Conservation (phyloP, 208 protist genomes). For the Leishmania aethiopica region DNA sequence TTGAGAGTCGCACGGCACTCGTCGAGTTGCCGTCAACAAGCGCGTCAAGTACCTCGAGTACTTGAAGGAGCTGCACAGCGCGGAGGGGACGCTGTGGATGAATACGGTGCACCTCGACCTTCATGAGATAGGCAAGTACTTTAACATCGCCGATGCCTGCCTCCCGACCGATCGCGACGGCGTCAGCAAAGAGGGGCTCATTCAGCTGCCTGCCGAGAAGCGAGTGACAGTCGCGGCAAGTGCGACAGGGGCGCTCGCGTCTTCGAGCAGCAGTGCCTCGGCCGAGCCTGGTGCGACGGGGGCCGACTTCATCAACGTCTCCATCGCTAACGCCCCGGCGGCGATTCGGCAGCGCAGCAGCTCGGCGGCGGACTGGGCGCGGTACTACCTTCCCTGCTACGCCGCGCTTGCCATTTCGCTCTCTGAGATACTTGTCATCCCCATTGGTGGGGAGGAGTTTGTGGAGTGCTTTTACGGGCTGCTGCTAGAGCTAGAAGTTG, state of each 20-base stretch:
- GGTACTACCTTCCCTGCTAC: slow-evolving; percentile 52
- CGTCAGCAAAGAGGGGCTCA: slow-evolving; percentile 13
- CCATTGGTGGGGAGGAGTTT: slow-evolving; percentile 52
- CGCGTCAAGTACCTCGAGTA: slow-evolving; percentile 75
- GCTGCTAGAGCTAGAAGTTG: slow-evolving; percentile 70
- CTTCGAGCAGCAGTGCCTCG: background rate
- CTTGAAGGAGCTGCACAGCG: slow-evolving; percentile 57
- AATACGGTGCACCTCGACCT: slow-evolving; percentile 56
- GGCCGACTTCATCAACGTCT: slow-evolving; percentile 16
- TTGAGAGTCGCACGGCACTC: slow-evolving; percentile 48
- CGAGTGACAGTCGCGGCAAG: background rate
- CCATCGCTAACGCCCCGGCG: slow-evolving; percentile 30
- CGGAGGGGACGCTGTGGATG: slow-evolving; percentile 78
- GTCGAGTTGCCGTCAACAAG: slow-evolving; percentile 70
- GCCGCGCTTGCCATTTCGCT: slow-evolving; percentile 62
- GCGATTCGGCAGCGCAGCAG: slow-evolving; percentile 30
- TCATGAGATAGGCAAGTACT: slow-evolving; percentile 29
- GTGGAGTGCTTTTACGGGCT: slow-evolving; percentile 69
- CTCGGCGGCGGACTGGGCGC: slow-evolving; percentile 29
- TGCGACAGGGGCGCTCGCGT: background rate
- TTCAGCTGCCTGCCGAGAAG: slow-evolving; percentile 27
- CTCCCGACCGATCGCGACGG: slow-evolving; percentile 15
- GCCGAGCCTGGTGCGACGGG: background rate
- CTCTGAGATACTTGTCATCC: slow-evolving; percentile 57
- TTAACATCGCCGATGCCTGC: slow-evolving; percentile 32